These are phyloP conservation scores for Vaccinium vitisidaea DNA, from an alignment of 148 eudicot genomes.

Conservation along the genomic window DNA sequence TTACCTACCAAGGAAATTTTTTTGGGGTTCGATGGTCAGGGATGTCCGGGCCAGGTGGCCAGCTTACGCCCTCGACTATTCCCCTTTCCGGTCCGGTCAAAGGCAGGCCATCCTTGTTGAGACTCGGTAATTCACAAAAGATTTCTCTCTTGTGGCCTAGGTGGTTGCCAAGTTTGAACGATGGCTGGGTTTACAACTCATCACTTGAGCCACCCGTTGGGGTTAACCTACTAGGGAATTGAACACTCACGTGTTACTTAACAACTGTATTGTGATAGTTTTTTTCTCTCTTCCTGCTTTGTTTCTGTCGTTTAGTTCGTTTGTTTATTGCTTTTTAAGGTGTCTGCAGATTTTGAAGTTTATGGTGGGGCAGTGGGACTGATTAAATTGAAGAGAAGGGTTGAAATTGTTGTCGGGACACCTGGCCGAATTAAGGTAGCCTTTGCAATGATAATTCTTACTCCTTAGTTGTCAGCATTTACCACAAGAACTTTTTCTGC, in stretches of 20 bases:
- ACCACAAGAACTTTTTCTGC: neutral
- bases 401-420: conserved; percentile 77
- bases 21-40: too few relatives aligned
- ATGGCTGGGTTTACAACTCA: too few relatives aligned
- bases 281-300: neutral
- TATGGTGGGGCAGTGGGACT: conserved; percentile 74
- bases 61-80: too few relatives aligned
- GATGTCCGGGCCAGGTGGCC: too few relatives aligned
- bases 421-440: conserved; percentile 91
- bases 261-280: too few relatives aligned
- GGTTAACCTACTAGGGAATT: conserved; percentile 81
- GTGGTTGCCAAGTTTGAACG: too few relatives aligned
- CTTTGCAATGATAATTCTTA: neutral
- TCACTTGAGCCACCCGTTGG: too few relatives aligned
- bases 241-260: conserved; percentile 64
- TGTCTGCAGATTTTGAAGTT: conserved; percentile 60
- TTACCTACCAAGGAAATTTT: conserved; percentile 81
- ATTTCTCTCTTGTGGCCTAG: too few relatives aligned
- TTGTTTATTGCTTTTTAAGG: conserved; percentile 32
- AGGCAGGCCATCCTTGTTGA: too few relatives aligned
- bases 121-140: too few relatives aligned
- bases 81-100: too few relatives aligned
- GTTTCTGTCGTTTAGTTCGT: neutral
- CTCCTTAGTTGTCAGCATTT: neutral
- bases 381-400: conserved; percentile 64